Conservation (phyloP, 106 monocot genomes). For the Acanthochlamys bracteata region DNA sequence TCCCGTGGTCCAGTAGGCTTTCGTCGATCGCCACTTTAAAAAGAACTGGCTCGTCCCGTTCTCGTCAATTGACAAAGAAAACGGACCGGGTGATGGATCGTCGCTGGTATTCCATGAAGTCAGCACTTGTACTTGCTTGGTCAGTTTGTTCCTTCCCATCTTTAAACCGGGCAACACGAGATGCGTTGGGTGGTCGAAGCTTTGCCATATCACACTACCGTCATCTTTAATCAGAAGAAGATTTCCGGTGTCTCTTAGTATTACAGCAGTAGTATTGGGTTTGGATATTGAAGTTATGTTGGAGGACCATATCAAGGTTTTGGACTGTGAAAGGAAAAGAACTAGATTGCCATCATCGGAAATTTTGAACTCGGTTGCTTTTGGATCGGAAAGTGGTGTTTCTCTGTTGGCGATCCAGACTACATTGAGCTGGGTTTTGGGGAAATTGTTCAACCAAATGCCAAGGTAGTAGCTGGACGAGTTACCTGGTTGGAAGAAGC, state of each 20-base stretch:
- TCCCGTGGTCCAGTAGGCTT: conserved; percentile 1
- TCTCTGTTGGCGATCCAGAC: conserved; percentile 30
- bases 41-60: conserved; percentile 22
- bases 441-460: conserved; percentile 27
- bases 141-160: conserved; percentile 25
- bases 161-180: conserved; percentile 12
- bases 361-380: conserved; percentile 10
- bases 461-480: conserved; percentile 17
- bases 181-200: conserved; percentile 29
- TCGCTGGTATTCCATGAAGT: conserved; percentile 22
- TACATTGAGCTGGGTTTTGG: background rate
- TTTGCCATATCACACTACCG: conserved; percentile 22
- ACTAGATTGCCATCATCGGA: conserved; percentile 19
- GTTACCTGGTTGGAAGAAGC: conserved; percentile 18
- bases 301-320: conserved; percentile 21
- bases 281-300: conserved; percentile 1
- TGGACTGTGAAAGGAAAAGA: background rate
- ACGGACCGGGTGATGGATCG: conserved; percentile 17
- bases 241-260: conserved; percentile 33
- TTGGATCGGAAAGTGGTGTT: conserved; percentile 9
- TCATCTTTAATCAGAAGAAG: conserved; percentile 15
- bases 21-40: conserved; percentile 11
- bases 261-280: conserved; percentile 4
- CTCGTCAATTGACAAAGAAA: conserved; percentile 9
- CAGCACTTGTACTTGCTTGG: conserved; percentile 16